phyloP scores from a whole-genome alignment of 805 yeast species.

The Kodamaea jinghongensis region DNA sequence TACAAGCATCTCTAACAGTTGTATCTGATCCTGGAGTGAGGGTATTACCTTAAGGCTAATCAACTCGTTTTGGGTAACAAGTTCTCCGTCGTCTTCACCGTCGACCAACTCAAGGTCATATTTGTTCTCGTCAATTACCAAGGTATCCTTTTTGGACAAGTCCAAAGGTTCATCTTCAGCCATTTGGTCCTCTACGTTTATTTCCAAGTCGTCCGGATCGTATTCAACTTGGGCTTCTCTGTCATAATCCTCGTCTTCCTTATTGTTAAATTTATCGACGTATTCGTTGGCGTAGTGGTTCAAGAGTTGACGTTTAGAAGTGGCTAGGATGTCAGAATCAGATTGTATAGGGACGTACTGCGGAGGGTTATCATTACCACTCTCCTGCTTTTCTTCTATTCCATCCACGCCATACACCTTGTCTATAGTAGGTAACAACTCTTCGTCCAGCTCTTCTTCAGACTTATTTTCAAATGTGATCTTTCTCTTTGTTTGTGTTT shows the following conservation, averaged over 20 bases:
- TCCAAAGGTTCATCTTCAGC: conserved; percentile 10
- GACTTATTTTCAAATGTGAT: neutral
- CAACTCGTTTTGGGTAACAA: neutral
- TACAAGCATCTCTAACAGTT: neutral
- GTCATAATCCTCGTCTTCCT: conserved; percentile 13
- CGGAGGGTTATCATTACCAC: neutral
- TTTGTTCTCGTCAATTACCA: conserved; percentile 2
- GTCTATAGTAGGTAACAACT: neutral
- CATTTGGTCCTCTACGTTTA: conserved; percentile 3
- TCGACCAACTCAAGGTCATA: conserved; percentile 7
- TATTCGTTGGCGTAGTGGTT: conserved; percentile 11
- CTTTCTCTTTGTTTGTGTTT: neutral
- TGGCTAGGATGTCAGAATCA: conserved; percentile 6
- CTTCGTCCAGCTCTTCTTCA: neutral
- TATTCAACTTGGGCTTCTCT: conserved; percentile 7
- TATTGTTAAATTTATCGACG: conserved; percentile 12
- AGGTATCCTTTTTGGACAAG: neutral
- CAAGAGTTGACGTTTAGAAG: conserved; percentile 7
- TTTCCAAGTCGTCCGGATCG: conserved; percentile 6
- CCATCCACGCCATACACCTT: conserved; percentile 1
- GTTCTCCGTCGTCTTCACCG: conserved; percentile 5
- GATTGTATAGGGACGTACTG: conserved; percentile 9
- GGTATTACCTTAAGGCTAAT: conserved; percentile 1
- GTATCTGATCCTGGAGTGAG: conserved; percentile 6
- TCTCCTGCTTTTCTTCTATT: neutral